Conservation (phyloP, 2,329 filamentous ascomycete genomes). For the Dothideomycetes sp. region DNA sequence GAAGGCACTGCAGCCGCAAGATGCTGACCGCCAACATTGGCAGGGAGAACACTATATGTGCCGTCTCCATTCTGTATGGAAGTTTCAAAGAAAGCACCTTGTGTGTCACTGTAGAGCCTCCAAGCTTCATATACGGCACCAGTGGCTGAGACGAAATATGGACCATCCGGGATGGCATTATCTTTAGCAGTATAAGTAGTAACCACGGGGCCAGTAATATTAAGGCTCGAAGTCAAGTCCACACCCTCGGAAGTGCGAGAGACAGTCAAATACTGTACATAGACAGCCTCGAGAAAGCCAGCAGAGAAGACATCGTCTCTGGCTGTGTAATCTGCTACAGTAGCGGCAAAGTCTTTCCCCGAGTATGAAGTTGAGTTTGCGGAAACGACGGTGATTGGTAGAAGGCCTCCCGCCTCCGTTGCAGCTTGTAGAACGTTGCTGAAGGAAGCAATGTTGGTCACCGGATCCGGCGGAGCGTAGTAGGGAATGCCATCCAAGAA, state of each 20-base stretch:
- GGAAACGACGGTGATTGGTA: constrained; percentile 28
- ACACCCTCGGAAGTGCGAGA: constrained; percentile 1
- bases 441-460: constrained; percentile 18
- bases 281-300: constrained; percentile 24
- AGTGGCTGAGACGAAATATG: constrained; percentile 38
- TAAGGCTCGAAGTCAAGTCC: constrained; percentile 5
- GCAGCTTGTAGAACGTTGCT: constrained; percentile 12
- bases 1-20: constrained; percentile 46
- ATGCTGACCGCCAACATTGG: constrained; percentile 31
- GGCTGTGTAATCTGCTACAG: constrained; percentile 19
- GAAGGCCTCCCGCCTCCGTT: constrained; percentile 17
- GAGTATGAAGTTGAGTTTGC: constrained; percentile 15
- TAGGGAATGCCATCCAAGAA: constrained; percentile 27
- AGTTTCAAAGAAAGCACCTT: constrained; percentile 40
- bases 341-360: constrained; percentile 13
- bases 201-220: constrained; percentile 5
- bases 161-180: constrained; percentile 29
- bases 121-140: constrained; percentile 39
- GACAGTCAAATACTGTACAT: constrained; percentile 9
- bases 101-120: constrained; percentile 38
- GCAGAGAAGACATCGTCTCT: constrained; percentile 31
- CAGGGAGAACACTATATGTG: constrained; percentile 32
- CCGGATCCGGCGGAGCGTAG: constrained; percentile 27
- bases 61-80: constrained; percentile 27
- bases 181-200: constrained; percentile 11